These are phyloP conservation scores for Quercus suber DNA, from an alignment of 306 rosid species.

Conservation along the genomic window DNA sequence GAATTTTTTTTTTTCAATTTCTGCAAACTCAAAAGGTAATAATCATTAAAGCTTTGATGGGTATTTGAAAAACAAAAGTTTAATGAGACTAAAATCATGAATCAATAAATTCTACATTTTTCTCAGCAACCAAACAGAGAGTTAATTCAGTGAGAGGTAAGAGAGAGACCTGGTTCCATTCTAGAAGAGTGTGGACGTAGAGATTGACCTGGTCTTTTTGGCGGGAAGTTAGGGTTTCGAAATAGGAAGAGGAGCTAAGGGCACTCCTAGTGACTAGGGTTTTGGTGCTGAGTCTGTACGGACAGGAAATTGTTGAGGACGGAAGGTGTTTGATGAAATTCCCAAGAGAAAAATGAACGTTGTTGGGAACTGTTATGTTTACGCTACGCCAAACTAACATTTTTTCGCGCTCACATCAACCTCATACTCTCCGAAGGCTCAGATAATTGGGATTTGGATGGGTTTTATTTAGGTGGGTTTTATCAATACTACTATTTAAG, in stretches of 20 bases:
- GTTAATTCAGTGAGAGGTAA: background rate
- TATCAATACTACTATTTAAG: too few relatives aligned
- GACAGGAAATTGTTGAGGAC: conserved; percentile 26
- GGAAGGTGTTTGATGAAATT: conserved; percentile 80
- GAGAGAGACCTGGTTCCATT: conserved; percentile 74
- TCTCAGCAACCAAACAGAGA: conserved; percentile 11
- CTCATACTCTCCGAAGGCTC: too few relatives aligned
- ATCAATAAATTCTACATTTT: background rate
- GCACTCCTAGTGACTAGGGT: conserved; percentile 17
- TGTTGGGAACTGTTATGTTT: background rate
- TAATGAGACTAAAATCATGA: too few relatives aligned
- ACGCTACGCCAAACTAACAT: conserved; percentile 34
- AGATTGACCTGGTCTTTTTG: conserved; percentile 70
- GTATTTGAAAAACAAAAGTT: too few relatives aligned
- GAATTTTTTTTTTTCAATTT: background rate
- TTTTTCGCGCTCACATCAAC: conserved; percentile 7
- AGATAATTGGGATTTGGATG: too few relatives aligned
- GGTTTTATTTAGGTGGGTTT: too few relatives aligned
- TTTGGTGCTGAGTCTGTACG: conserved; percentile 21
- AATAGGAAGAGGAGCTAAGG: conserved; percentile 26
- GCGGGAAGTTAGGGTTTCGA: conserved; percentile 49
- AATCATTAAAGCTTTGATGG: too few relatives aligned
- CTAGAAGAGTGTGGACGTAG: conserved; percentile 77
- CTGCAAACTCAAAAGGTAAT: too few relatives aligned
- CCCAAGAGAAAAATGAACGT: conserved; percentile 41